Percentiles rank a stretch among this genome's conserved stretches.
Conservation (phyloP, 352 stramenopile species). For the Elongisporangium senticosum region DNA sequence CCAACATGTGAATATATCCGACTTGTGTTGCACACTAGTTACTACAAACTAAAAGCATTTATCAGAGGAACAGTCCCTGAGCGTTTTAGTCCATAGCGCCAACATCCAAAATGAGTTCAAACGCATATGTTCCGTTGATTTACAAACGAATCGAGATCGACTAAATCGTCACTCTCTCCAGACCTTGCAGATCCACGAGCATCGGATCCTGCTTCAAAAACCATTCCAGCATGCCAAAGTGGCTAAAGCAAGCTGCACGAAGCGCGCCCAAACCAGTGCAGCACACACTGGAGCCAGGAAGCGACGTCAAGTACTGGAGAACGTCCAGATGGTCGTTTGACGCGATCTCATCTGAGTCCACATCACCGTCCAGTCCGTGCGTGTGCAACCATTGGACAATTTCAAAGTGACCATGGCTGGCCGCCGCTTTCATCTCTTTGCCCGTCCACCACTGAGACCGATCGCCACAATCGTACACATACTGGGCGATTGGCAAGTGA, state of each 20-base stretch:
- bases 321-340: not conserved
- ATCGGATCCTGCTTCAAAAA: not conserved
- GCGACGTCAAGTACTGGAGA: not conserved
- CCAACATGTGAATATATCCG: too few relatives aligned
- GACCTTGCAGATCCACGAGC: too few relatives aligned
- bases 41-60: too few relatives aligned
- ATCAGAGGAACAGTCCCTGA: too few relatives aligned
- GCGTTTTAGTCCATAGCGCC: too few relatives aligned
- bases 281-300: not conserved
- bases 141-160: too few relatives aligned
- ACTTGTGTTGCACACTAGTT: too few relatives aligned
- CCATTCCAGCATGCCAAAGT: not conserved
- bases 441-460: not conserved
- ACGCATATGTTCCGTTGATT: too few relatives aligned
- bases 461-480: not conserved
- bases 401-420: not conserved
- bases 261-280: not conserved
- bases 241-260: not conserved
- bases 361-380: not conserved
- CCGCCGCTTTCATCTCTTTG: not conserved
- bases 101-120: too few relatives aligned
- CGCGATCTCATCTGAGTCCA: not conserved
- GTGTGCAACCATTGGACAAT: not conserved
- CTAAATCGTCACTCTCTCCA: too few relatives aligned
- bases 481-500: not conserved